Percentiles rank a stretch among this genome's conserved stretches.
Conservation (phyloP, 306 rosid species). For the Acacia crassicarpa region DNA sequence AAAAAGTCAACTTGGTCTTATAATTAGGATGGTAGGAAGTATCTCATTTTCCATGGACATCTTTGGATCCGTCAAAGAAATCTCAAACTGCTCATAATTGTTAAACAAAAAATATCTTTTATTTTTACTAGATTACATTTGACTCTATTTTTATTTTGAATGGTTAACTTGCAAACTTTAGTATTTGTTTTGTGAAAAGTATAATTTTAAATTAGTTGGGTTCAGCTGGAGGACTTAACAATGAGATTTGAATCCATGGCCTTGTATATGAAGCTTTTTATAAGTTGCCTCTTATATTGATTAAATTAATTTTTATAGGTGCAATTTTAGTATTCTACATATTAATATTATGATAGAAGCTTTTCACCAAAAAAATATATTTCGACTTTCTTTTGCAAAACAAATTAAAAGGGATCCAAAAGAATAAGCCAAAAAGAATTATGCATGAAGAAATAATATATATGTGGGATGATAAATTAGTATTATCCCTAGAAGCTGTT, state of each 20-base stretch:
- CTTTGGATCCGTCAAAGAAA: neutral
- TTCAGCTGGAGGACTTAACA: neutral
- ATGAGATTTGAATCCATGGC: neutral
- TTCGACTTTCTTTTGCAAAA: neutral
- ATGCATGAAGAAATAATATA: neutral
- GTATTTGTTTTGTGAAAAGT: neutral
- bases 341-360: no score
- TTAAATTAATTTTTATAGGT: neutral
- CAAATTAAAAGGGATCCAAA: neutral
- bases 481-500: no score
- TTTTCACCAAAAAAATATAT: no score
- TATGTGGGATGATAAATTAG: neutral
- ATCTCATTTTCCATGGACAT: neutral
- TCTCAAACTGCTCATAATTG: neutral
- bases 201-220: neutral
- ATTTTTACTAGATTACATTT: neutral
- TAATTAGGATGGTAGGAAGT: no score
- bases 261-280: neutral
- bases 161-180: neutral
- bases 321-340: no score
- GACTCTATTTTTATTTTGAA: neutral
- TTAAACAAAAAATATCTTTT: neutral
- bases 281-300: neutral
- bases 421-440: neutral
- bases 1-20: no score